Percentiles rank a stretch among this genome's conserved stretches.
These are phyloP conservation scores for Anisogramma anomala DNA, from an alignment of 2,329 filamentous ascomycete genomes.

Conservation along the genomic window DNA sequence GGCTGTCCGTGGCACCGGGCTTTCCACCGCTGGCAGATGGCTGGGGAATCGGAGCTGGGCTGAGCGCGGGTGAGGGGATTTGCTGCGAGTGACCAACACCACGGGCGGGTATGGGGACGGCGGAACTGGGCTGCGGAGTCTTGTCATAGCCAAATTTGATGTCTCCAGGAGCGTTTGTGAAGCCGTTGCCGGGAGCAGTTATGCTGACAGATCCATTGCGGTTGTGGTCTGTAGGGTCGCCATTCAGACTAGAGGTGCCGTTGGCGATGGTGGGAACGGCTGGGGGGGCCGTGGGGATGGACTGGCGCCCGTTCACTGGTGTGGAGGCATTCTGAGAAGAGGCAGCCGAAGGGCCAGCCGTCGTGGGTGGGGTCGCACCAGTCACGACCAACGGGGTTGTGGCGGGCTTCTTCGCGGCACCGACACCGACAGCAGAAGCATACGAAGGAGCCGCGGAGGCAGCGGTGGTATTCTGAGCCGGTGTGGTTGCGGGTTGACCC, in stretches of 20 bases:
- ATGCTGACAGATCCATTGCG: constrained; percentile 89
- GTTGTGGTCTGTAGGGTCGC: constrained; percentile 57
- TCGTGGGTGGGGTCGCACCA: constrained; percentile 44
- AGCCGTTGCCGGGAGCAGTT: constrained; percentile 66
- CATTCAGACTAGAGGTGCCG: constrained; percentile 57
- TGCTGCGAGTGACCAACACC: constrained; percentile 54
- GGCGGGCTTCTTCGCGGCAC: constrained; percentile 50
- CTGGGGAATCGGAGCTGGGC: constrained; percentile 87
- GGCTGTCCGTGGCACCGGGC: constrained; percentile 49
- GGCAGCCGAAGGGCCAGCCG: constrained; percentile 42
- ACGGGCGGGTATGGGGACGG: constrained; percentile 40
- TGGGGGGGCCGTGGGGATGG: constrained; percentile 58
- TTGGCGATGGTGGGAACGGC: constrained; percentile 50
- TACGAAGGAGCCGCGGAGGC: constrained; percentile 47
- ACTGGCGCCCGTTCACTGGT: constrained; percentile 66
- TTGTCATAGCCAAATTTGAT: constrained; percentile 80
- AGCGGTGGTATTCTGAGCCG: constrained; percentile 46
- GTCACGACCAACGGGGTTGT: constrained; percentile 50
- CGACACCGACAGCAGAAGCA: constrained; percentile 54
- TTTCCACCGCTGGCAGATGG: constrained; percentile 74
- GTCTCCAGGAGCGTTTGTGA: constrained; percentile 36
- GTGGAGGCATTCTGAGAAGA: constrained; percentile 52
- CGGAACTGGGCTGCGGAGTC: constrained; percentile 46
- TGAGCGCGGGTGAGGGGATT: constrained; percentile 72
- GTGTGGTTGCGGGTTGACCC: constrained; percentile 39